These are phyloP conservation scores for Jacaranda mimosifolia DNA, from an alignment of 257 asterid genomes.

Conservation along the genomic window DNA sequence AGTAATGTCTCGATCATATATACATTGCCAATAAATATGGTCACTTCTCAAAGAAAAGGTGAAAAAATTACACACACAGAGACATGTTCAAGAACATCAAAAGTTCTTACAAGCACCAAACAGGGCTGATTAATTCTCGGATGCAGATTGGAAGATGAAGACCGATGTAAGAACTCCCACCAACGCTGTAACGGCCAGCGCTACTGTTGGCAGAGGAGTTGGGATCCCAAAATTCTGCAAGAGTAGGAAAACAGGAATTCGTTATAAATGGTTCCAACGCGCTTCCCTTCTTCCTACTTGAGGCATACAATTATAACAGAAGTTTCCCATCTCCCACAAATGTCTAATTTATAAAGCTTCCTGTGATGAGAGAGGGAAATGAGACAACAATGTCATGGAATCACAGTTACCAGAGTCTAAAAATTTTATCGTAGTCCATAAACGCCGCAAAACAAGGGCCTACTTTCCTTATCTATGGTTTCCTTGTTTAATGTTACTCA, in stretches of 20 bases:
- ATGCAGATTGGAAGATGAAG: conserved; percentile 82
- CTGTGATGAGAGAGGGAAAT: background rate
- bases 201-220: conserved; percentile 35
- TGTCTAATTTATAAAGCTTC: background rate
- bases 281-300: background rate
- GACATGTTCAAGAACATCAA: background rate
- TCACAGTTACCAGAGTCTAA: background rate
- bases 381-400: background rate
- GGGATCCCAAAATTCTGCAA: conserved; percentile 44
- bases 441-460: background rate
- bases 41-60: background rate
- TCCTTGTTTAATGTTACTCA: background rate
- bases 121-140: conserved; percentile 48
- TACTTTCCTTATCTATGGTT: background rate
- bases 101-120: conserved; percentile 5
- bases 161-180: conserved; percentile 71
- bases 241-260: background rate
- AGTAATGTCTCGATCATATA: conserved; percentile 20
- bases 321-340: background rate
- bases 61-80: background rate
- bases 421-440: background rate
- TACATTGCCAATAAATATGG: conserved; percentile 29
- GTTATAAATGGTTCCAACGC: background rate
- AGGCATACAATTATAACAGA: background rate
- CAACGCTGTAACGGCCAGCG: conserved; percentile 63